A percentile compares a stretch with the other conserved stretches of the same genome.
These are phyloP conservation scores for Penicillium brasilianum DNA, from an alignment of 2,329 filamentous ascomycete genomes.

Conservation along the genomic window DNA sequence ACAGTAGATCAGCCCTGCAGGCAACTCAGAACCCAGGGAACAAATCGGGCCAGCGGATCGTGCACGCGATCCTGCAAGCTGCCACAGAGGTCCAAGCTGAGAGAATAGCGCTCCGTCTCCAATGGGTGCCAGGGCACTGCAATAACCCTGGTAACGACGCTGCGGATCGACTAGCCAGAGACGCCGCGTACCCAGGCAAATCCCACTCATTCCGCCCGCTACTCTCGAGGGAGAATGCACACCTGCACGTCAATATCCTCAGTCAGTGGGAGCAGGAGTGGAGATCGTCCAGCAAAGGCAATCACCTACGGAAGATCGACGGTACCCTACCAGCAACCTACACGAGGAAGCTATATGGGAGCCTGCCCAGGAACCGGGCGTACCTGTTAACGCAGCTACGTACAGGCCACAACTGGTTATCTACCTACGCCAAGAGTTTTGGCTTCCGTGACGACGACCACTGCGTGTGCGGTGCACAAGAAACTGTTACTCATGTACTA, in stretches of 20 bases:
- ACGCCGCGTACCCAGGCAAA: not conserved
- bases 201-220: not conserved
- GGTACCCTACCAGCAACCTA: conserved; percentile 2
- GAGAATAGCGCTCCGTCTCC: not conserved
- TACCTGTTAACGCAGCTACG: not conserved
- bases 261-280: conserved; percentile 9
- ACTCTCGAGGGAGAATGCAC: not conserved
- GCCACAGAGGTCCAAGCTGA: not conserved
- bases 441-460: too few relatives aligned
- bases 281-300: not conserved
- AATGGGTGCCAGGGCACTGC: not conserved
- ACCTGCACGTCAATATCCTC: not conserved
- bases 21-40: not conserved
- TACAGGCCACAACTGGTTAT: not conserved
- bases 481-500: too few relatives aligned
- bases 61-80: not conserved
- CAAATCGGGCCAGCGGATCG: not conserved
- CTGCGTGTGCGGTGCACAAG: too few relatives aligned
- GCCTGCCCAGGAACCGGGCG: not conserved
- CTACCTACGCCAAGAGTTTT: not conserved
- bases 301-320: conserved; percentile 5
- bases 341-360: conserved; percentile 8
- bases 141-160: not conserved
- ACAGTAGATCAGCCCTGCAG: not conserved
- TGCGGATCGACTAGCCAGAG: too few relatives aligned